Base-by-base conservation (phyloP, 2,329 filamentous ascomycete genomes). In the Incumbomyces delicatus region DNA sequence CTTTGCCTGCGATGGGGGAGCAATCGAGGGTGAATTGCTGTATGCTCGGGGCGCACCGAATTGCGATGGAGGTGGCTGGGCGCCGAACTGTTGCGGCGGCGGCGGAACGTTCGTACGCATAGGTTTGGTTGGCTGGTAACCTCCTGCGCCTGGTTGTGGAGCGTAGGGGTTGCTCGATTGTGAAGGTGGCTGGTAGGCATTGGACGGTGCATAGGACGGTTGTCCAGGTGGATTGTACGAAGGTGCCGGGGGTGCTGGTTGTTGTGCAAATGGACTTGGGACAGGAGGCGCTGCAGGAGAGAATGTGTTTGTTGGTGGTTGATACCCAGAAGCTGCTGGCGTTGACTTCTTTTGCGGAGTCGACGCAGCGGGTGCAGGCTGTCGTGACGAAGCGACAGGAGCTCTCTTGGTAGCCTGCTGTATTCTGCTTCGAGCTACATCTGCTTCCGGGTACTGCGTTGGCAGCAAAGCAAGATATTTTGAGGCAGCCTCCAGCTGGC, bases 391-490 rank as follows among this genome's bases (percentile, higher is more conserved):
- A 34, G 70, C 60, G 49, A 68, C 61, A 13, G 45, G 44, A 16
- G 51, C 40, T 61, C 80, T 87, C 65, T 81, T 80, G 1, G 84
- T 94, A 2, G 92, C 89, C 59, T 90, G 77, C 66, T 81, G 84
- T 57, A 98, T 83, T 44, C 92, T 81, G 65, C 85, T 85, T 54
- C 88, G 79, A 22, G 90, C 87, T 55, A 92, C 77, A 56, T 95
- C 87, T 31, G 90, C 92, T 48, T 86, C 85, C 33, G 87, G 83
- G 63, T 94, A 95, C 53, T 81, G 80, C 34, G 75, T 70, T 13
- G 92, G 92, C 38, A 98, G 75, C 44, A 98, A 78, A 60, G 89
- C 80, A 34, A 98, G 78, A 61, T 98, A 98, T 64, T 85, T 89
- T 66, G 95, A 85, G 4, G 92, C 94, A 57, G 88, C 79, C 29